These are phyloP conservation scores for Dactylella cylindrospora DNA, from an alignment of 2,329 filamentous ascomycete genomes.

Conservation along the genomic window DNA sequence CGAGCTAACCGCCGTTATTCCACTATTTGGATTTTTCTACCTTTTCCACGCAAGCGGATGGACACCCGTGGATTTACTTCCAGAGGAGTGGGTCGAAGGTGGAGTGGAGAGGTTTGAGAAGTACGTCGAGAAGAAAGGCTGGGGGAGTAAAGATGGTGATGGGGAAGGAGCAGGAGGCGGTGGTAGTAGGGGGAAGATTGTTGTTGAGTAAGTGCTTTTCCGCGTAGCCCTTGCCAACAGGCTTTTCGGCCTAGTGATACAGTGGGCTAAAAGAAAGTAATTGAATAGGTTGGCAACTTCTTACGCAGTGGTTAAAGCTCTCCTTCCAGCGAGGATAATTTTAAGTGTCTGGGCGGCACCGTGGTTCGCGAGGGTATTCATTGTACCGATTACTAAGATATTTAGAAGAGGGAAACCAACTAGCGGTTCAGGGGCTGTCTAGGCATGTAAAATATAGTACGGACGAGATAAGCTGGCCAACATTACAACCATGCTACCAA, in stretches of 20 bases:
- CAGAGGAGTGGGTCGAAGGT: constrained; percentile 57
- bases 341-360: constrained; percentile 85
- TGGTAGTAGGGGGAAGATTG: constrained; percentile 56
- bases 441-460: too few relatives aligned
- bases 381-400: constrained; percentile 56
- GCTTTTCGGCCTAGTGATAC: not conserved
- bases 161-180: constrained; percentile 46
- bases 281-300: constrained; percentile 69
- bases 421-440: too few relatives aligned
- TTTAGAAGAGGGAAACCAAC: constrained; percentile 9
- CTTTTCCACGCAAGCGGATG: constrained; percentile 78
- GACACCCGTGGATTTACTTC: constrained; percentile 59
- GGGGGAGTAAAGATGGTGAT: constrained; percentile 51
- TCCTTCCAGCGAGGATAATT: constrained; percentile 75
- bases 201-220: constrained; percentile 56
- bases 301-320: constrained; percentile 83
- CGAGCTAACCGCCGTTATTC: constrained; percentile 83
- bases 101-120: constrained; percentile 73
- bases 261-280: constrained; percentile 8
- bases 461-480: too few relatives aligned
- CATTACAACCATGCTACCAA: too few relatives aligned
- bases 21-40: constrained; percentile 71
- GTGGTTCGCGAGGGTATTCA: constrained; percentile 75
- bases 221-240: too few relatives aligned
- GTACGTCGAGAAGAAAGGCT: constrained; percentile 63